Evolutionary conservation across 75 land plant species (phyloP).

Genomic region (Sequoiadendron giganteum): DNA sequence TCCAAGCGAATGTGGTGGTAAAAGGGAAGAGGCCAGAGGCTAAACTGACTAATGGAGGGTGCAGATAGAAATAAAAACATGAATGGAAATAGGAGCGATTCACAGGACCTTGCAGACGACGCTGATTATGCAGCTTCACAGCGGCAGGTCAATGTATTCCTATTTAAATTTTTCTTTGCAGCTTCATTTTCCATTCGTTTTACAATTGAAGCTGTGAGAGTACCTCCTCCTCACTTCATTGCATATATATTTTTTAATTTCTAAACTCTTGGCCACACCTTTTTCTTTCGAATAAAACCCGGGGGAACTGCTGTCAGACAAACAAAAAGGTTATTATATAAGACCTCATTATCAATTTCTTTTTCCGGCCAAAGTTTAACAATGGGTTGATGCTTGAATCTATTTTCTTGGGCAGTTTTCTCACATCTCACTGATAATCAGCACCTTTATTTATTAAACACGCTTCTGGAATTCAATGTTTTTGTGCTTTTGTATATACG

Average conservation of each 20-base stretch:
- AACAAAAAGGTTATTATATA: background rate
- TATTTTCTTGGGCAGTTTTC: background rate
- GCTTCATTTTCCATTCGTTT: background rate
- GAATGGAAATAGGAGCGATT: background rate
- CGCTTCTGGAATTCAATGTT: too few relatives aligned
- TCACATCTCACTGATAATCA: background rate
- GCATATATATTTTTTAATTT: background rate
- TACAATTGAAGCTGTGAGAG: background rate
- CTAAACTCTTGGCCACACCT: background rate
- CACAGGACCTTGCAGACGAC: slow-evolving; percentile 67
- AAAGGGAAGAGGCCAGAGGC: too few relatives aligned
- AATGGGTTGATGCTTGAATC: background rate
- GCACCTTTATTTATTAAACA: background rate
- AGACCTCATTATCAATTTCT: background rate
- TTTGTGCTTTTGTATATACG: too few relatives aligned
- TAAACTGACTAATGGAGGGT: background rate
- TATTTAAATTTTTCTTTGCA: background rate
- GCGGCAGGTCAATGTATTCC: slow-evolving; percentile 29
- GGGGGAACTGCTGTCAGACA: background rate
- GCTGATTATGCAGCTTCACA: slow-evolving; percentile 77
- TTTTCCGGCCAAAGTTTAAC: background rate
- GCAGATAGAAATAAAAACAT: background rate
- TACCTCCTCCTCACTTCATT: background rate
- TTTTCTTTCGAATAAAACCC: background rate
- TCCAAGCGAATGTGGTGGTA: too few relatives aligned